These are phyloP conservation scores for Saposhnikovia divaricata DNA, from an alignment of 129 eudicot species.

Conservation along the genomic window DNA sequence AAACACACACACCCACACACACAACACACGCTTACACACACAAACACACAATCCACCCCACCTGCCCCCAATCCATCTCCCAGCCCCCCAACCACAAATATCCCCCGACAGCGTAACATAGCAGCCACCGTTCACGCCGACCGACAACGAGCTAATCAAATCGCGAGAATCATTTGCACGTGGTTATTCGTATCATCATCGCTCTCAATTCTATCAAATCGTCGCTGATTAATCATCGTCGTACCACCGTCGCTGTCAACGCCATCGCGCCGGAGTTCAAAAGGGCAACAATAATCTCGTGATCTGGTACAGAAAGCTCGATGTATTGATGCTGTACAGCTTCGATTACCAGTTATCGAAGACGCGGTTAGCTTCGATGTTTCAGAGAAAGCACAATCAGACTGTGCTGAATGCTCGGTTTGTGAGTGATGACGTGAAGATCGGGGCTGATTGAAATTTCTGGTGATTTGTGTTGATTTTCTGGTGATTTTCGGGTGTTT, in stretches of 20 bases:
- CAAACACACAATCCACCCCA: too few species aligned
- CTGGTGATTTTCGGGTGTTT: too few species aligned
- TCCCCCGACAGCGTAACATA: neutral
- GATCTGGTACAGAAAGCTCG: neutral
- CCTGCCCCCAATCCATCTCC: too few species aligned
- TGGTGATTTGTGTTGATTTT: too few species aligned
- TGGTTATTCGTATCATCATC: neutral
- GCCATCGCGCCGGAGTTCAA: neutral
- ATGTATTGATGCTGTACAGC: neutral
- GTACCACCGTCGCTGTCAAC: neutral
- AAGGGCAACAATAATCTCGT: neutral
- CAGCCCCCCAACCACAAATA: neutral
- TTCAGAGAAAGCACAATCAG: neutral
- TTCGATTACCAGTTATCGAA: neutral
- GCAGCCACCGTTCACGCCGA: neutral
- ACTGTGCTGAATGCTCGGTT: neutral
- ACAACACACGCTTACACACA: too few species aligned
- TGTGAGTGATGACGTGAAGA: too few species aligned
- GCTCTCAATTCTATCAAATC: neutral
- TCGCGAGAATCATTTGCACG: neutral
- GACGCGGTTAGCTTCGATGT: neutral
- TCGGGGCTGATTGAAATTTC: too few species aligned
- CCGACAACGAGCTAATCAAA: neutral
- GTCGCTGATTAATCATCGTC: neutral
- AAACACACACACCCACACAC: too few species aligned